Base-by-base conservation (phyloP, 352 stramenopile genomes). In the Aphanomyces euteiches region DNA sequence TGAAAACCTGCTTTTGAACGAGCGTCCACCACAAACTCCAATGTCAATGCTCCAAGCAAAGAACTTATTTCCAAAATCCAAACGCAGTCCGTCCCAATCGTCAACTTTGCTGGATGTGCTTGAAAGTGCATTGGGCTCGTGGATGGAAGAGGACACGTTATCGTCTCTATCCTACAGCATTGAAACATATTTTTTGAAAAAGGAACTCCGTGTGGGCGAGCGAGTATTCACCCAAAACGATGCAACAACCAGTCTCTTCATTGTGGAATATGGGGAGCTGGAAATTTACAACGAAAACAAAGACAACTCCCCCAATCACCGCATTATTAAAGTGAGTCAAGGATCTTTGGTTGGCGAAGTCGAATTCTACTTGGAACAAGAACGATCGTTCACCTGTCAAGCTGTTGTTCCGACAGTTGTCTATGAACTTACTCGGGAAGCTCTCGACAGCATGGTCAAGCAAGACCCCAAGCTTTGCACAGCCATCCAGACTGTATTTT, bases 261-360 rank as follows among this genome's bases (percentile, higher is more conserved):
- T 67, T n/a, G 59, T 67, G 21, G 59, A 39, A 17, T 40, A 12
- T 6, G 59, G 59, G 1, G 59, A 67, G 41, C 59, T 67, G 7
- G 59, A 67, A 40, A 56, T 67, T 17, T 67, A 39, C 43, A 48
- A 50, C 6, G 54, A 61, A n/a, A 40, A 28, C 54, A 15, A 28
- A 6, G 8, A 17, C 1, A 41, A n/a, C 54, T 12, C 17, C 54
- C 15, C 38, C 2, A n/a, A 28, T n/a, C 4, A 66, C 58, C 59
- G 59, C 17, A 67, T 67, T 41, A 50, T 67, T 34, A 67, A 67
- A 40, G 59, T 67, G 17, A 67, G 59, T 45, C 10, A 67, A 34
- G 59, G 59, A 7, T 67, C 59, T n/a, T 40, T 67, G 36, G 59
- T 67, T 5, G 59, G 59, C 59, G 59, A 67, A 39, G 59, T 67